Evolutionary conservation across 2,329 filamentous ascomycete genomes (phyloP), one percentile per base, ranked within the genome.

Genomic region (Botryotinia narcissicola): DNA sequence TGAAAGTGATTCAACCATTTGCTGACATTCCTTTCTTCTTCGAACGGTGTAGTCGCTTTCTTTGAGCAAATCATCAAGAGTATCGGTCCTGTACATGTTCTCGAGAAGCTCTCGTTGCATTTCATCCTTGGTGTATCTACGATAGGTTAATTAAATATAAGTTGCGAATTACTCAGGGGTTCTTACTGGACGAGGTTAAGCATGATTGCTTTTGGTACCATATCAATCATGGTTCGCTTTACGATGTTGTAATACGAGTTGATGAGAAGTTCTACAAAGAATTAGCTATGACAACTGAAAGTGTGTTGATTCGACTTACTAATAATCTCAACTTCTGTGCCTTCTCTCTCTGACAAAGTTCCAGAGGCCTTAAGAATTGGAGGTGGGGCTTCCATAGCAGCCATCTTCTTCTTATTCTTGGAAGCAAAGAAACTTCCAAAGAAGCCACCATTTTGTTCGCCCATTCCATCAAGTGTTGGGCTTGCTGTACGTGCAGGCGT

Each of bases 371-470:
- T 99, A 73, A 99, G 89, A 60, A 90, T 95, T 44, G 96, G 90
- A 75, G 96, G 96, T 57, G 96, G 96, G 22, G 96, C 87, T 82
- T 99, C 96, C 96, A 99, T 99, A 66, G 95, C 95, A n/a, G 96
- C 96, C 85, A 97, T 97, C 91, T 98, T 98, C 89, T 99, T 99
- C 91, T 98, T 99, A 86, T 98, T 99, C 89, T 98, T 99, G 81
- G 93, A 95, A 18, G 96, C 94, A 82, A 98, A 99, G 89, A 99
- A 99, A 80, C 93, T 97, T 78, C 96, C 96, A 80, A 99, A 99
- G 88, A 99, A 99, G 54, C 95, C 94, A 74, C 88, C 86, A 81
- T 93, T 93, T 71, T 83, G 82, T 51, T 83, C 84, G 37, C 85
- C 84, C 29, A 90, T 84, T 69, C 84, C 81, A 71, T 90, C 90